phyloP scores from a whole-genome alignment of 352 stramenopile genomes.

The Phytophthora megakarya region DNA sequence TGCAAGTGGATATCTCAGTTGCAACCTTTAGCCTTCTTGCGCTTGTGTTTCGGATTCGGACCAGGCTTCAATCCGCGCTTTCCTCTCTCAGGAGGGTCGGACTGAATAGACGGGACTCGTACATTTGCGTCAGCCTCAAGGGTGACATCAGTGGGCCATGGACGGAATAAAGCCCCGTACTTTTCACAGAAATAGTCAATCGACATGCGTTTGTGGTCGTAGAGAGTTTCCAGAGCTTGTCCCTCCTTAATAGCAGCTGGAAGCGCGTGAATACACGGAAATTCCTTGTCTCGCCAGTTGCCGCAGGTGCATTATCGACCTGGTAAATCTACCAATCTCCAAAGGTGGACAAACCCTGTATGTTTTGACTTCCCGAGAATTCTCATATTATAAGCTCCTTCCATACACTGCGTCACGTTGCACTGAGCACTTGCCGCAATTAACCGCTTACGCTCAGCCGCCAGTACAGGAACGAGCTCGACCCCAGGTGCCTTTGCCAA shows the following conservation, averaged over 20 bases:
- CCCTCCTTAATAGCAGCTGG: conserved; percentile 1
- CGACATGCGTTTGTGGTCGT: not conserved
- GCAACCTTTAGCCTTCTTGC: no score
- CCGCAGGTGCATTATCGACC: not conserved
- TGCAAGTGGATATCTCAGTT: no score
- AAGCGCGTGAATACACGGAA: conserved; percentile 15
- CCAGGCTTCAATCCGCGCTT: conserved; percentile 5
- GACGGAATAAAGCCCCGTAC: conserved; percentile 1
- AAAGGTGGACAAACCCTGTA: not conserved
- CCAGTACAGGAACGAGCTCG: no score
- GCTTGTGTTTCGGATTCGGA: not conserved
- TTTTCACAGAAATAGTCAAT: conserved; percentile 2
- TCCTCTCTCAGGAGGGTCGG: not conserved
- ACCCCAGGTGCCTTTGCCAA: no score
- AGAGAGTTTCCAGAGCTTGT: not conserved
- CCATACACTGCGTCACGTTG: no score
- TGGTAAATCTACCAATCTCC: not conserved
- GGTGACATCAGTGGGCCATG: conserved; percentile 5
- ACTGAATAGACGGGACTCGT: not conserved
- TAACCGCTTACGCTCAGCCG: no score
- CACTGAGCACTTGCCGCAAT: no score
- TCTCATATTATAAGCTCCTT: not conserved
- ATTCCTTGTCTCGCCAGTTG: not conserved
- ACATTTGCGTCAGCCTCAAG: not conserved
- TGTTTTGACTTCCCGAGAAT: not conserved